These are phyloP conservation scores for Aureobasidium zeae DNA, from an alignment of 2,329 filamentous ascomycete genomes.

Conservation along the genomic window DNA sequence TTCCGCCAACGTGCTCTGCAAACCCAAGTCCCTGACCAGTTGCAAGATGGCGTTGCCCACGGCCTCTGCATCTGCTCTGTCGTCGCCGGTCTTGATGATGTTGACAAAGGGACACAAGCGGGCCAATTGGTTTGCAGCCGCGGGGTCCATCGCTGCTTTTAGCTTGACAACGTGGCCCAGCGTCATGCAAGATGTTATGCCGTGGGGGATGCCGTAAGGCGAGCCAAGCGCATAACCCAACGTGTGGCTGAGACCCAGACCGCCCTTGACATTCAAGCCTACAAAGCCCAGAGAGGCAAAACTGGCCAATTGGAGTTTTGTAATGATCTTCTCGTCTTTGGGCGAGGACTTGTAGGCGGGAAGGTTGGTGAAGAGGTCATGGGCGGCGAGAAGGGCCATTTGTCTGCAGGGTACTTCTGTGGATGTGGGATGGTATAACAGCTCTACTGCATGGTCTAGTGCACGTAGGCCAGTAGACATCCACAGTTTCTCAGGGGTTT, in stretches of 20 bases:
- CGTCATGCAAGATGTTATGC: constrained; percentile 47
- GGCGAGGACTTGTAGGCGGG: constrained; percentile 39
- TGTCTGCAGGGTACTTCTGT: constrained; percentile 43
- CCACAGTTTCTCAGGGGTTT: constrained; percentile 44
- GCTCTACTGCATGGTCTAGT: constrained; percentile 48
- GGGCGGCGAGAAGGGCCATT: constrained; percentile 37
- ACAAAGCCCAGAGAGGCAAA: constrained; percentile 44
- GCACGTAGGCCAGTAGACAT: constrained; percentile 45
- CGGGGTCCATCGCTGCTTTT: constrained; percentile 36
- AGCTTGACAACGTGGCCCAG: constrained; percentile 46
- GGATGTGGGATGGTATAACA: constrained; percentile 42
- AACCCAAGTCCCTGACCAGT: constrained; percentile 36
- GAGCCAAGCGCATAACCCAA: constrained; percentile 44
- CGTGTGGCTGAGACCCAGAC: constrained; percentile 37
- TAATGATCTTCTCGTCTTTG: constrained; percentile 41
- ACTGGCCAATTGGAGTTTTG: constrained; percentile 43
- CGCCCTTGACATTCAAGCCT: constrained; percentile 43
- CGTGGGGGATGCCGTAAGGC: constrained; percentile 49
- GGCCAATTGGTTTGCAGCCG: constrained; percentile 39
- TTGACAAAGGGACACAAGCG: constrained; percentile 38
- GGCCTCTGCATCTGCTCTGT: constrained; percentile 34
- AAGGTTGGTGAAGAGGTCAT: constrained; percentile 40
- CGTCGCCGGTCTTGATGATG: constrained; percentile 31
- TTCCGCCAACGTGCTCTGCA: constrained; percentile 39
- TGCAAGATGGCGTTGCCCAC: constrained; percentile 38